phyloP scores from a whole-genome alignment of 1,139 yeast genomes.

The Geotrichum australiense region DNA sequence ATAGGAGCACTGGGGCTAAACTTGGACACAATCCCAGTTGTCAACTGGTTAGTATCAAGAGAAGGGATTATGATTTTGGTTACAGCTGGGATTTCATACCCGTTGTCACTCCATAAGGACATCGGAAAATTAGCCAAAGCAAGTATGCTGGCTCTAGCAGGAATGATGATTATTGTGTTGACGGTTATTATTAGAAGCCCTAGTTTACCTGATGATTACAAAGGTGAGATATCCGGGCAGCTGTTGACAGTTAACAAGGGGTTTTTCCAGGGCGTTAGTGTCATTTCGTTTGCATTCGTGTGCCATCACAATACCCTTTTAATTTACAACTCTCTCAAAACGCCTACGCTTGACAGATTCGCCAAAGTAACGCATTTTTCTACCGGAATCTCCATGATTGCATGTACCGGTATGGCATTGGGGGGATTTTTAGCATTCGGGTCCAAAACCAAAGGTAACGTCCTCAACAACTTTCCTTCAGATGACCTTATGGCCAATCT shows the following conservation, averaged over 20 bases:
- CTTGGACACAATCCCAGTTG: conserved; percentile 37
- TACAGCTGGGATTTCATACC: conserved; percentile 70
- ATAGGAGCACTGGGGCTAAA: conserved; percentile 58
- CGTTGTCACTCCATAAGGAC: conserved; percentile 71
- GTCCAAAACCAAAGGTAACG: conserved; percentile 74
- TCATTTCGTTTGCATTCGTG: conserved; percentile 87
- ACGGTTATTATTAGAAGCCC: conserved; percentile 76
- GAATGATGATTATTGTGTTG: conserved; percentile 72
- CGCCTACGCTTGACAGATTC: conserved; percentile 70
- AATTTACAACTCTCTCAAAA: conserved; percentile 73
- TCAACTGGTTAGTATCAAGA: conserved; percentile 53
- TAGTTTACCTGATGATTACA: conserved; percentile 36
- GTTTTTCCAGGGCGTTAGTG: conserved; percentile 82
- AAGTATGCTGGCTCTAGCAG: conserved; percentile 74
- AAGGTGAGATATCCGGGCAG: conserved; percentile 42
- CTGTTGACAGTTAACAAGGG: conserved; percentile 56
- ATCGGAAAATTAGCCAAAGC: conserved; percentile 86
- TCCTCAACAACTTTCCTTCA: conserved; percentile 75
- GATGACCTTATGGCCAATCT: conserved; percentile 64
- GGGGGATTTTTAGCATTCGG: conserved; percentile 75
- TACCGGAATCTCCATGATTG: conserved; percentile 71
- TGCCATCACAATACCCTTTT: conserved; percentile 92
- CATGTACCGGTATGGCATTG: conserved; percentile 72
- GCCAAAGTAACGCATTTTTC: conserved; percentile 75
- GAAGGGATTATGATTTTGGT: conserved; percentile 62